Conservation (phyloP, 352 stramenopile species). For the Phytophthora tentaculata region DNA sequence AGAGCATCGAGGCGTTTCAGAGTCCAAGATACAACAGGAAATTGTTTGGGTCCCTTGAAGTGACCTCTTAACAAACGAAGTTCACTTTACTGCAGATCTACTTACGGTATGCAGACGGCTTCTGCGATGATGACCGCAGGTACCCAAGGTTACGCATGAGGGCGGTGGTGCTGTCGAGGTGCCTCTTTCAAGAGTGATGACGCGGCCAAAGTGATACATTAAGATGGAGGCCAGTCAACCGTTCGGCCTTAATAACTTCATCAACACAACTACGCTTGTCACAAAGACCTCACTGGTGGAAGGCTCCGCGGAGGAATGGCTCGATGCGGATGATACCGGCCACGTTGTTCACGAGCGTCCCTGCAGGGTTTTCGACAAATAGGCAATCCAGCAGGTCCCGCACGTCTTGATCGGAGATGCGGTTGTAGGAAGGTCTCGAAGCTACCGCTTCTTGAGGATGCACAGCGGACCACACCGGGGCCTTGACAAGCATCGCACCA, state of each 20-base stretch:
- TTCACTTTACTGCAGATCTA: conserved; percentile 2
- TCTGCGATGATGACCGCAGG: neutral
- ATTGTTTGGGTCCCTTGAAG: neutral
- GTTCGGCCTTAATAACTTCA: conserved; percentile 35
- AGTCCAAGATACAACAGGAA: conserved; percentile 21
- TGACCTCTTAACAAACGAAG: conserved; percentile 24
- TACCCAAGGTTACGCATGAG: conserved; percentile 14
- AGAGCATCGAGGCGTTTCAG: conserved; percentile 14
- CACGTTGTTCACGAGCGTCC: conserved; percentile 26
- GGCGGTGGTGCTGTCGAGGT: conserved; percentile 5
- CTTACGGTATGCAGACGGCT: conserved; percentile 7
- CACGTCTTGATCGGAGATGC: conserved; percentile 51
- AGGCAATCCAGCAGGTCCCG: conserved; percentile 48
- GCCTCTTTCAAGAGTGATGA: neutral
- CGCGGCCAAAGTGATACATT: conserved; percentile 21
- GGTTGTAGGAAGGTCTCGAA: conserved; percentile 25
- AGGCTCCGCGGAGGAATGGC: conserved; percentile 35
- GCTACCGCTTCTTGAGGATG: conserved; percentile 13
- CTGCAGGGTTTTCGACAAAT: conserved; percentile 38
- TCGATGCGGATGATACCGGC: conserved; percentile 39
- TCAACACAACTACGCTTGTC: conserved; percentile 19
- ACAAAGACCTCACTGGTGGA: conserved; percentile 28
- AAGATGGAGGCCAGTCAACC: conserved; percentile 15
- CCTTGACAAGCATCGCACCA: conserved; percentile 34
- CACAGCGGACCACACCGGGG: conserved; percentile 25